Conservation (phyloP, 129 eudicot species). For the Dittrichia graveolens region DNA sequence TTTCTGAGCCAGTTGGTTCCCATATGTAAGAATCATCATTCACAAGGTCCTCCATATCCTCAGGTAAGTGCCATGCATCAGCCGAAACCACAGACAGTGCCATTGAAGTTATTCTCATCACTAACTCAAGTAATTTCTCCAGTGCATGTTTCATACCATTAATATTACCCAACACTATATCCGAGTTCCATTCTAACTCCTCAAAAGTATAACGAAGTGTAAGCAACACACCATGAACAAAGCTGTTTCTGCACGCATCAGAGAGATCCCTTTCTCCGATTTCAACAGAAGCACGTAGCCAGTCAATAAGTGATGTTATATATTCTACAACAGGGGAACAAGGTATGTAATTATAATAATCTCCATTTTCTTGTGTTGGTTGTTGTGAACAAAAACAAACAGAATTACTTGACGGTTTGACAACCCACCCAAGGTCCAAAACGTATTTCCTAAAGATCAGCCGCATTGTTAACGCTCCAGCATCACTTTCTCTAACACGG, state of each 20-base stretch:
- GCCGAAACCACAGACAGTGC: constrained; percentile 99
- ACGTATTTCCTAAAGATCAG: constrained; percentile 89
- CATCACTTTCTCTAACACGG: constrained; percentile 99
- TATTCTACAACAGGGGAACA: constrained; percentile 59
- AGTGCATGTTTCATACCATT: constrained; percentile 65
- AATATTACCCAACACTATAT: constrained; percentile 42
- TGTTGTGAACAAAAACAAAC: constrained; percentile 36
- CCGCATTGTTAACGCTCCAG: constrained; percentile 88
- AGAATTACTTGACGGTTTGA: constrained; percentile 47
- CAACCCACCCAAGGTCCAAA: constrained; percentile 78
- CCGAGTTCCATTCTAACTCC: constrained; percentile 85
- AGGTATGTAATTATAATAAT: constrained; percentile 6
- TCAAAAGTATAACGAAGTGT: constrained; percentile 86
- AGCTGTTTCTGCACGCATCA: constrained; percentile 90
- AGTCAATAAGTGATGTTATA: constrained; percentile 69
- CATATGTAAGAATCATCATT: constrained; percentile 60
- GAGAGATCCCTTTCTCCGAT: constrained; percentile 90
- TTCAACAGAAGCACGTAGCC: constrained; percentile 78
- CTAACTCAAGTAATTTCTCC: constrained; percentile 75
- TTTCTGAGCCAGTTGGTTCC: constrained; percentile 43
- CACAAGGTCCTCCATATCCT: constrained; percentile 75
- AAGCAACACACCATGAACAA: constrained; percentile 94
- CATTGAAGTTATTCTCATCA: constrained; percentile 78
- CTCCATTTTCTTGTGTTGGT: constrained; percentile 40
- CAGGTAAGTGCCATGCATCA: constrained; percentile 90